Conservation (phyloP, 2,329 filamentous ascomycete genomes). For the Pseudocercospora cruenta region DNA sequence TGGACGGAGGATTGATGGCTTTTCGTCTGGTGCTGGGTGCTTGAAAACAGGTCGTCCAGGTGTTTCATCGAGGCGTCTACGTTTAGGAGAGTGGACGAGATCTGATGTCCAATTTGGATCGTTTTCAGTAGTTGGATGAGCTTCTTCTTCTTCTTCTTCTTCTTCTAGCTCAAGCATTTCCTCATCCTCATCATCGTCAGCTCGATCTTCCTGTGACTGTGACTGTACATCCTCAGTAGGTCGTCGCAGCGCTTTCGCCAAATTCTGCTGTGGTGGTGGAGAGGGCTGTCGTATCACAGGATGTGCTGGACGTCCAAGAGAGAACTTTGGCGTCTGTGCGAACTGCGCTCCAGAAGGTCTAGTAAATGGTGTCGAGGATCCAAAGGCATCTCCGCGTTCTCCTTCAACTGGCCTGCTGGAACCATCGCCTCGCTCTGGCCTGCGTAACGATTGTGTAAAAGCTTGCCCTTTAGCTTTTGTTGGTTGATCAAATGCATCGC, state of each 20-base stretch:
- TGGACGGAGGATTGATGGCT: conserved; percentile 35
- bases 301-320: conserved; percentile 16
- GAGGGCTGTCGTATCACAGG: conserved; percentile 10
- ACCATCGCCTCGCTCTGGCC: too few relatives aligned
- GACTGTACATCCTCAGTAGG: conserved; percentile 31
- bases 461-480: not conserved
- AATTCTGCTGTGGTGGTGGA: conserved; percentile 14
- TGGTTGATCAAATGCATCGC: conserved; percentile 14
- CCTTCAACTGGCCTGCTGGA: not conserved
- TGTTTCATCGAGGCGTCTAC: conserved; percentile 31
- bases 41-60: conserved; percentile 26
- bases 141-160: conserved; percentile 24
- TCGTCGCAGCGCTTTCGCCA: conserved; percentile 24
- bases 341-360: conserved; percentile 28
- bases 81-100: conserved; percentile 36
- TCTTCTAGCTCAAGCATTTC: conserved; percentile 37
- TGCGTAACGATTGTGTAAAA: not conserved
- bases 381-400: conserved; percentile 13
- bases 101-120: conserved; percentile 13
- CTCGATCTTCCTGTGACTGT: conserved; percentile 23
- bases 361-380: not conserved
- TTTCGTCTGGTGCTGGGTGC: conserved; percentile 17
- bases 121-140: conserved; percentile 23
- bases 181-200: conserved; percentile 26
- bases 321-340: conserved; percentile 34